Evolutionary conservation across 2,329 filamentous ascomycete genomes (phyloP).

Genomic region (Chalara sp.): DNA sequence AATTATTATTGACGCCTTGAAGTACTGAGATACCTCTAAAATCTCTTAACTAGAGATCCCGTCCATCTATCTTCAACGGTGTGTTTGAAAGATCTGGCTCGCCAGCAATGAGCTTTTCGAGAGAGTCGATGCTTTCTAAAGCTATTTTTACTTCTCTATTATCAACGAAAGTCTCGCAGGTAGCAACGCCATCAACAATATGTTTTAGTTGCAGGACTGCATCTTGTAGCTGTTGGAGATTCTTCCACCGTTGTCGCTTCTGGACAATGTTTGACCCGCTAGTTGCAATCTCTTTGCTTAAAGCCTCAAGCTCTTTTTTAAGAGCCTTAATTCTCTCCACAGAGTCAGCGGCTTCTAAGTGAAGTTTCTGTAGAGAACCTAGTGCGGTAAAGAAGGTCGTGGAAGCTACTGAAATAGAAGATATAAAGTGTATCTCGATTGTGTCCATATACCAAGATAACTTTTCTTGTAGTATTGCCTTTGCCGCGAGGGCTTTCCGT

Average conservation of each 20-base stretch:
- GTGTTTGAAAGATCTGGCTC: slow-evolving; percentile 35
- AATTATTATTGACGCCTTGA: slow-evolving; percentile 70
- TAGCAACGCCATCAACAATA: slow-evolving; percentile 67
- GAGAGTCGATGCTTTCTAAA: slow-evolving; percentile 65
- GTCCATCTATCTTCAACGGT: slow-evolving; percentile 5
- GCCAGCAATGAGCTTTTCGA: slow-evolving; percentile 78
- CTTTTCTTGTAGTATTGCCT: slow-evolving; percentile 96
- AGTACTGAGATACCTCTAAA: slow-evolving; percentile 72
- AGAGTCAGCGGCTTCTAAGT: slow-evolving; percentile 86
- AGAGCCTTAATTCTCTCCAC: slow-evolving; percentile 79
- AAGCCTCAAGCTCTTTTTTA: slow-evolving; percentile 67
- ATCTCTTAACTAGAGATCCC: slow-evolving; percentile 47
- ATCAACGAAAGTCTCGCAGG: slow-evolving; percentile 77
- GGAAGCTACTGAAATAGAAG: slow-evolving; percentile 91
- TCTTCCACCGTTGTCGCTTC: slow-evolving; percentile 74
- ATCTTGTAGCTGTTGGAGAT: slow-evolving; percentile 73
- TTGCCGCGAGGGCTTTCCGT: slow-evolving; percentile 85
- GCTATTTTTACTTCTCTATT: slow-evolving; percentile 75
- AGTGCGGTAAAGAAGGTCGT: slow-evolving; percentile 94
- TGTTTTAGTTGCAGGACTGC: slow-evolving; percentile 77
- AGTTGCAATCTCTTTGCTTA: slow-evolving; percentile 83
- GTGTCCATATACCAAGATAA: slow-evolving; percentile 99
- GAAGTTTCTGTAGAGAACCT: slow-evolving; percentile 82
- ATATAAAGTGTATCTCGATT: slow-evolving; percentile 93
- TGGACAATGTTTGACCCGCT: slow-evolving; percentile 81